Evolutionary conservation across 805 yeast species (phyloP), one percentile per base, ranked within the genome.

Genomic region (Nakazawaea holstii): DNA sequence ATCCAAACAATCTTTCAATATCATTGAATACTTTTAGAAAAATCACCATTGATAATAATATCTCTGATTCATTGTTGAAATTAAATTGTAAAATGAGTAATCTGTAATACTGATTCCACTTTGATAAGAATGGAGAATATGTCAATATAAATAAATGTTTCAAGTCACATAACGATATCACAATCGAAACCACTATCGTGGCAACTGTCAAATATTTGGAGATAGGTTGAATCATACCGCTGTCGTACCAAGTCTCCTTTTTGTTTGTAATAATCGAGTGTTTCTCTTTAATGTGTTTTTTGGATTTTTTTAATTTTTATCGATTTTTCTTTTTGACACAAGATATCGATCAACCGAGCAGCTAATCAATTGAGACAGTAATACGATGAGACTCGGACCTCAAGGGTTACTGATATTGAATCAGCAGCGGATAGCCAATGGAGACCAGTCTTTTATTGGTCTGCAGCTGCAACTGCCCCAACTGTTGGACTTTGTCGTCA

Each of bases 31-130:
- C 74, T 49, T 77, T 69, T 70, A 71, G 67, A 8, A 78, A 59
- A 35, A 82, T 55, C 11, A 76, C 59, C 9, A 73, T 57, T 2
- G 71, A 57, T 2, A 79, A 53, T 17, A 77, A 48, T 49, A 73
- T 77, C 59, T 82, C 86, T 5, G 83, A 73, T 57, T 80, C 86
- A 56, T 78, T 80, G 39, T 77, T 67, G 43, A 77, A 76, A n/a
- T 76, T 66, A 10, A 76, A 27, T 56, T 80, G 87, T 53, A 69
- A 73, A 6, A 72, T 58, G 7, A 70, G 39, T 8, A 77, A 57
- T 45, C 87, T 63, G 77, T 84, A 82, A 56, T 72, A 81, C 53
- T 82, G 89, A 10, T 59, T 45, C 66, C 82, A 81, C 49, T 73
- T 68, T 2, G 70, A 55, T 8, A 82, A 67, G 55, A 73, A 79